phyloP scores from a whole-genome alignment of 1,284 basidiomycete genomes.

The Rhodotorula sp. region DNA sequence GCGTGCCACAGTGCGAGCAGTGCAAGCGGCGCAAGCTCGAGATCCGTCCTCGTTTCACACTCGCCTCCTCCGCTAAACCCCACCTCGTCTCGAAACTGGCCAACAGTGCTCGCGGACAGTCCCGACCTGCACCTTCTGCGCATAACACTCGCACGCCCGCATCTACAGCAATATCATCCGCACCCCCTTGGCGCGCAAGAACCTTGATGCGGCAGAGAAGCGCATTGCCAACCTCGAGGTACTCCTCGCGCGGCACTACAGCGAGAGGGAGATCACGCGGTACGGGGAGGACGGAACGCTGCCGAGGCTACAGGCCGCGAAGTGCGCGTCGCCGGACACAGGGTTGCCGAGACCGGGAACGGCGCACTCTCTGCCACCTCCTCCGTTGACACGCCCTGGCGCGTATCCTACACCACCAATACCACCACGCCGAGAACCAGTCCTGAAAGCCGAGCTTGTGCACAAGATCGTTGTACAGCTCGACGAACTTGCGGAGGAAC shows the following conservation, averaged over 20 bases:
- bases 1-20: slow-evolving; percentile 35
- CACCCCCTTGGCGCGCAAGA: slow-evolving; percentile 21
- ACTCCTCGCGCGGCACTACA: slow-evolving; percentile 9
- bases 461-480: no score
- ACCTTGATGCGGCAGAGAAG: slow-evolving; percentile 38
- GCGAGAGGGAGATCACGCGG: background rate
- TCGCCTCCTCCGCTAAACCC: background rate
- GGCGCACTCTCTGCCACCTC: background rate
- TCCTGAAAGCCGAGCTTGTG: no score
- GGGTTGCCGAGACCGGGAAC: no score
- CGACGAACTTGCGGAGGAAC: no score
- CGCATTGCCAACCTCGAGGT: slow-evolving; percentile 33
- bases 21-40: slow-evolving; percentile 41
- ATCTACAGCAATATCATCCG: slow-evolving; percentile 11
- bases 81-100: background rate
- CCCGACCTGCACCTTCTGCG: slow-evolving; percentile 13
- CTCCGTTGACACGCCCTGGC: background rate
- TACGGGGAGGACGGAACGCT: background rate
- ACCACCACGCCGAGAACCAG: no score
- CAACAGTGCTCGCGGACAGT: slow-evolving; percentile 7
- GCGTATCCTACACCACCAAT: background rate
- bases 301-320: background rate
- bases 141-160: slow-evolving; percentile 2
- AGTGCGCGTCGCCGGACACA: no score
- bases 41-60: slow-evolving; percentile 5